A percentile compares a stretch with the other conserved stretches of the same genome.
These are phyloP conservation scores for Lavandula angustifolia DNA, from an alignment of 257 asterid species.

Conservation along the genomic window DNA sequence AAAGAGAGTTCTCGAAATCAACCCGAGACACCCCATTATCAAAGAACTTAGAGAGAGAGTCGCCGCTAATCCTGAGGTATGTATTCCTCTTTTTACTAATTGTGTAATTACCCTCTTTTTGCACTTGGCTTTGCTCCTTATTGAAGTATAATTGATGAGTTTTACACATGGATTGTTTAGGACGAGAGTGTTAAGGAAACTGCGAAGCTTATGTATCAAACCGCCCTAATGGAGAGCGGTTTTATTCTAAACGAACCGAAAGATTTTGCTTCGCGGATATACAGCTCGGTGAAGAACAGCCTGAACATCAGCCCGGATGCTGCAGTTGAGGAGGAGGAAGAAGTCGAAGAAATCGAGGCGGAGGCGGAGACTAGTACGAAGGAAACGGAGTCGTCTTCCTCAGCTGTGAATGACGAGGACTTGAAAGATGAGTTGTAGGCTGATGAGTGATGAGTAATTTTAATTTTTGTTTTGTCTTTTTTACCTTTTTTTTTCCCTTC, in stretches of 20 bases:
- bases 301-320: slow-evolving; percentile 73
- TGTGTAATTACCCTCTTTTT: neutral
- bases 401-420: slow-evolving; percentile 37
- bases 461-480: neutral
- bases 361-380: slow-evolving; percentile 45
- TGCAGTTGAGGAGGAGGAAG: slow-evolving; percentile 76
- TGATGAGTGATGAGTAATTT: slow-evolving; percentile 5
- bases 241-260: slow-evolving; percentile 68
- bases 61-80: slow-evolving; percentile 74
- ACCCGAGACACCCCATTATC: slow-evolving; percentile 87
- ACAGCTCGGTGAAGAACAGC: slow-evolving; percentile 70
- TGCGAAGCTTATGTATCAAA: slow-evolving; percentile 78
- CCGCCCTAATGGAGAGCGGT: slow-evolving; percentile 97
- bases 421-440: slow-evolving; percentile 76
- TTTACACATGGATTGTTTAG: slow-evolving; percentile 31
- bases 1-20: slow-evolving; percentile 89
- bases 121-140: no score
- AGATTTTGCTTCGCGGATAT: slow-evolving; percentile 76
- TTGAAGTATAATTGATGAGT: neutral
- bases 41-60: slow-evolving; percentile 82
- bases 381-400: slow-evolving; percentile 46
- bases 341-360: slow-evolving; percentile 55
- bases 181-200: slow-evolving; percentile 68
- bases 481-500: no score
- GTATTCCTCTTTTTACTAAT: slow-evolving; percentile 23